phyloP scores from a whole-genome alignment of 2,329 filamentous ascomycete genomes.

The Akanthomyces uredinophilus region DNA sequence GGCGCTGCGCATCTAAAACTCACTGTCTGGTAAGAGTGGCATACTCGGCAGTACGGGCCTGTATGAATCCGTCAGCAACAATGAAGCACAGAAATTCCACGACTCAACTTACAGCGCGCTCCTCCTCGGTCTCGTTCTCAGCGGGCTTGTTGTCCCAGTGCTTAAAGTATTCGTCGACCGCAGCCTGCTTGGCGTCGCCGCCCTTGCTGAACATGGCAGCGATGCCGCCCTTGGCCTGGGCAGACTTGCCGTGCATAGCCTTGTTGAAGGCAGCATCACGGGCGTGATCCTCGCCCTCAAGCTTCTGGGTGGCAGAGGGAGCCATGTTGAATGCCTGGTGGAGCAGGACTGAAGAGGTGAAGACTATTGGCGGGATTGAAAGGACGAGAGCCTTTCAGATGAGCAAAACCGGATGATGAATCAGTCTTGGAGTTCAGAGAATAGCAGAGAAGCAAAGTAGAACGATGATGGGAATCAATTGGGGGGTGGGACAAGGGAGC shows the following conservation, averaged over 20 bases:
- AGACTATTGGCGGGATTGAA: background rate
- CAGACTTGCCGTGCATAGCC: slow-evolving; percentile 72
- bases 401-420: background rate
- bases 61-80: slow-evolving; percentile 34
- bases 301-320: slow-evolving; percentile 37
- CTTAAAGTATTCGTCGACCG: slow-evolving; percentile 91
- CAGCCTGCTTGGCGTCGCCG: slow-evolving; percentile 66
- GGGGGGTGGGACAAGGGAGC: slow-evolving; percentile 6
- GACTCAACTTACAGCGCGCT: slow-evolving; percentile 59
- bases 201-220: slow-evolving; percentile 84
- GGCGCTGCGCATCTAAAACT: slow-evolving; percentile 28
- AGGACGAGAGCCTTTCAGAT: background rate
- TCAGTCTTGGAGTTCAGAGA: background rate
- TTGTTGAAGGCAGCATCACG: slow-evolving; percentile 91
- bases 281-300: slow-evolving; percentile 77
- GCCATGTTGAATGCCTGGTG: slow-evolving; percentile 38
- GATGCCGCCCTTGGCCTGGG: slow-evolving; percentile 66
- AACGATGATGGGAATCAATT: slow-evolving; percentile 7
- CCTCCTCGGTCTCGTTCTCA: slow-evolving; percentile 75
- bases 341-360: background rate
- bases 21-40: slow-evolving; percentile 90
- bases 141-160: slow-evolving; percentile 86
- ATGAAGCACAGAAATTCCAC: background rate
- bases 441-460: background rate
- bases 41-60: slow-evolving; percentile 73